Conservation (phyloP, 2,329 filamentous ascomycete species). For the Pezicula radicicola region DNA sequence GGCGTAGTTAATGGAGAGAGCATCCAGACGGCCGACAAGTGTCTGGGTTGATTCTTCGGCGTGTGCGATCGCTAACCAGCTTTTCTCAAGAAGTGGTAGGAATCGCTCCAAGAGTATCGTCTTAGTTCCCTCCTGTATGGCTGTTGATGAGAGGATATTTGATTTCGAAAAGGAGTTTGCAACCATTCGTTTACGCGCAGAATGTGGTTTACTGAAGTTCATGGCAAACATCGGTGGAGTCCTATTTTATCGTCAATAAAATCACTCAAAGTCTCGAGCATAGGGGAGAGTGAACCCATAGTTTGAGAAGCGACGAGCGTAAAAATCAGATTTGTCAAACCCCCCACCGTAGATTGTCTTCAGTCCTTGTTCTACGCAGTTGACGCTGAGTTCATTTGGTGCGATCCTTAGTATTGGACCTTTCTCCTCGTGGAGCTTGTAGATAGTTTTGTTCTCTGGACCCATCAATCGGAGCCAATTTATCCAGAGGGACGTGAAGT, state of each 20-base stretch:
- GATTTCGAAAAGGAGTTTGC: conserved; percentile 80
- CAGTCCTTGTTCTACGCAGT: conserved; percentile 30
- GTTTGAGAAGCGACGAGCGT: conserved; percentile 52
- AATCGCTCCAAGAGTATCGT: conserved; percentile 56
- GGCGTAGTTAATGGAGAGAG: conserved; percentile 42
- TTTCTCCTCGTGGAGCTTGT: conserved; percentile 37
- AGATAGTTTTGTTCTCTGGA: conserved; percentile 59
- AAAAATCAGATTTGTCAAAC: conserved; percentile 25
- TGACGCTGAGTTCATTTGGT: conserved; percentile 57
- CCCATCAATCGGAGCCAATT: conserved; percentile 54
- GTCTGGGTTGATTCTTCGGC: conserved; percentile 7
- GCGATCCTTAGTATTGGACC: conserved; percentile 21
- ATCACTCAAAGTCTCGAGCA: not conserved
- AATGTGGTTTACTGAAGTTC: conserved; percentile 56
- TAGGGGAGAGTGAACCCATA: conserved; percentile 49
- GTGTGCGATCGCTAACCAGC: no score
- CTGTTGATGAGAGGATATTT: conserved; percentile 56
- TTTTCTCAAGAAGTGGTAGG: conserved; percentile 45
- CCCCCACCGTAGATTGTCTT: conserved; percentile 5
- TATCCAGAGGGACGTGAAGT: conserved; percentile 63
- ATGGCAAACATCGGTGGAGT: conserved; percentile 69
- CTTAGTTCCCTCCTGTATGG: conserved; percentile 51
- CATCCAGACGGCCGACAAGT: conserved; percentile 34
- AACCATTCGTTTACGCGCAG: conserved; percentile 69
- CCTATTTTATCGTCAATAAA: conserved; percentile 19